A percentile compares a stretch with the other conserved stretches of the same genome.
These are phyloP conservation scores for Cucurbita pepo DNA, from an alignment of 306 rosid genomes.

Conservation along the genomic window DNA sequence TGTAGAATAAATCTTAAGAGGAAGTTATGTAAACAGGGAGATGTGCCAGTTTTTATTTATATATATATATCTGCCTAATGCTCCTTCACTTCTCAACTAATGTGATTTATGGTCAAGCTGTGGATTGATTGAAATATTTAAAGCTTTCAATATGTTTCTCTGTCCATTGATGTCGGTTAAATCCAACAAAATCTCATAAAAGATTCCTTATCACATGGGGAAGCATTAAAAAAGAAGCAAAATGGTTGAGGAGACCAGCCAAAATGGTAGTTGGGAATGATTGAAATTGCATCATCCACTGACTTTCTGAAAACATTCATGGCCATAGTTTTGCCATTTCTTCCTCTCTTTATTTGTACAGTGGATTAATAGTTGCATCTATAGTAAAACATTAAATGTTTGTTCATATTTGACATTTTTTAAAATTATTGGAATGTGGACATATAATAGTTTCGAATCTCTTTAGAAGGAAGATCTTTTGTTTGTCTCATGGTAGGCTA, in stretches of 20 bases:
- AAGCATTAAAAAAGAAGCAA: background rate
- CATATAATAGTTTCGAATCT: no score
- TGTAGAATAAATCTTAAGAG: background rate
- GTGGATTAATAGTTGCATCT: no score
- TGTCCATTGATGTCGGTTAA: background rate
- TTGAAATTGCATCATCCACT: background rate
- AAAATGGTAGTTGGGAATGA: background rate
- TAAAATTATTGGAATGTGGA: no score
- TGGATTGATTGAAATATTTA: background rate
- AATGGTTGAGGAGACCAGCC: background rate
- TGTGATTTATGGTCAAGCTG: background rate
- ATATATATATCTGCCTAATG: background rate
- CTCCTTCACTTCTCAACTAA: background rate
- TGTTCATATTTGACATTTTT: no score
- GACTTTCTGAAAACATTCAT: background rate
- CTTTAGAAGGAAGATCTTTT: no score
- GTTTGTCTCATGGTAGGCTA: no score
- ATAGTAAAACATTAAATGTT: no score
- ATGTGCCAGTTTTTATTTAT: background rate
- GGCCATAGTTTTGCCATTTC: background rate
- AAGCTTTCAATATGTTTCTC: background rate
- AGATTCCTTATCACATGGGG: background rate
- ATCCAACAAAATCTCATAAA: background rate
- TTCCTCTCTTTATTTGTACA: background rate
- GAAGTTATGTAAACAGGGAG: background rate